These are phyloP conservation scores for Neurospora africana DNA, from an alignment of 495 filamentous ascomycete species.

Conservation along the genomic window DNA sequence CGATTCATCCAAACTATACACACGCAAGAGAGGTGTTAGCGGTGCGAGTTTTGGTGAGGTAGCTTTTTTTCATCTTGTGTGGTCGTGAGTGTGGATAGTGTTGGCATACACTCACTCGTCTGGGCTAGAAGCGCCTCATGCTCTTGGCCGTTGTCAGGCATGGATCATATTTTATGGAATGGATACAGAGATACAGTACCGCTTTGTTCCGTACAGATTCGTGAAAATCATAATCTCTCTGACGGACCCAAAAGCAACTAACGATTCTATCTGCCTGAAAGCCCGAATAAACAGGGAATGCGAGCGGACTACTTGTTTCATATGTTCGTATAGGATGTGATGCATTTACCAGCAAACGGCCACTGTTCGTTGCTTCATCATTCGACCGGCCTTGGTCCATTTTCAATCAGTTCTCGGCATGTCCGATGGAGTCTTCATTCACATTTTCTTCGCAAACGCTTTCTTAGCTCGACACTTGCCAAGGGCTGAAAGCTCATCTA, in stretches of 20 bases:
- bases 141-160: no score
- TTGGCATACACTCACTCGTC: not conserved
- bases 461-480: not conserved
- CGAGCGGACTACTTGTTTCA: no score
- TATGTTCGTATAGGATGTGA: no score
- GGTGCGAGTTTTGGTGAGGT: not conserved
- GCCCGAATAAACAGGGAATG: no score
- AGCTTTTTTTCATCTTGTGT: not conserved
- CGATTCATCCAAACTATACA: not conserved
- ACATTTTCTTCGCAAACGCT: not conserved
- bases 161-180: no score
- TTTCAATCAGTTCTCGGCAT: not conserved
- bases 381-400: not conserved
- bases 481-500: not conserved
- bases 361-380: not conserved
- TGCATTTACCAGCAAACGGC: not conserved
- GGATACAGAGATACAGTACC: no score
- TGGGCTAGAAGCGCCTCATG: no score
- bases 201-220: no score
- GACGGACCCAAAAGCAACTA: not conserved
- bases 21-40: not conserved
- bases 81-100: not conserved
- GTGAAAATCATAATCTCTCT: not conserved
- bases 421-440: not conserved
- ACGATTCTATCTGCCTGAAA: not conserved